Base-by-base conservation (phyloP, 75 land plant species). In the Adiantum capillusveneris region DNA sequence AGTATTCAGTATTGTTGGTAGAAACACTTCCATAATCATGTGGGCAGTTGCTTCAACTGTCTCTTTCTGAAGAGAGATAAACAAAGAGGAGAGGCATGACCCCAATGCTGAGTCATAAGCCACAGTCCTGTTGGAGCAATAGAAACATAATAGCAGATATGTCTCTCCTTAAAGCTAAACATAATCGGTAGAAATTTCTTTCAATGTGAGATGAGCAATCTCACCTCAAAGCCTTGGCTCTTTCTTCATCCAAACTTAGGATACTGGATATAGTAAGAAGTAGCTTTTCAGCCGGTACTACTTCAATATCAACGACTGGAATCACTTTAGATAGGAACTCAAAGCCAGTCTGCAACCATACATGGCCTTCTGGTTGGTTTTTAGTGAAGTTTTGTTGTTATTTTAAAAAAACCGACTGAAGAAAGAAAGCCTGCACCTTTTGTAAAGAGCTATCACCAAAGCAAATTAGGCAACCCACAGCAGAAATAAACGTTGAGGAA, bases 101-200 rank as follows among this genome's bases (percentile, higher is more conserved):
- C 86, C 96, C 29, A 95, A 29, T 43, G 79, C 74, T n/a, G 84
- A 75, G 78, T 95, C 99, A 81, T 95, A 95, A 27, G 20, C 58
- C 45, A 67, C 29, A 46, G 66, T 80, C 65, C 96, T 95, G 96
- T 43, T 3, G 22, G 14, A 41, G 14, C 12, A 41, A 9, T 41
- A 17, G 14, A n/a, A 46, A 18, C 50, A 46, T n/a, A 46, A 46
- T 46, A 46, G n/a, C n/a, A n/a, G n/a, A n/a, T n/a, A n/a, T n/a
- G n/a, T n/a, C n/a, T n/a, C n/a, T n/a, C n/a, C n/a, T n/a, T n/a
- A n/a, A n/a, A 46, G 22, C 50, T 6, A 46, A 6, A 17, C 5
- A 2, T 17, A 30, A 21, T 30, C 59, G 31, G 24, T 21, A 60
- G 22, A 6, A 7, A 58, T 11, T 27, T 69, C 88, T 94, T 89